These are phyloP conservation scores for Gryganskiella cystojenkinii DNA, from an alignment of 192 early-diverging fungal species.

Conservation along the genomic window DNA sequence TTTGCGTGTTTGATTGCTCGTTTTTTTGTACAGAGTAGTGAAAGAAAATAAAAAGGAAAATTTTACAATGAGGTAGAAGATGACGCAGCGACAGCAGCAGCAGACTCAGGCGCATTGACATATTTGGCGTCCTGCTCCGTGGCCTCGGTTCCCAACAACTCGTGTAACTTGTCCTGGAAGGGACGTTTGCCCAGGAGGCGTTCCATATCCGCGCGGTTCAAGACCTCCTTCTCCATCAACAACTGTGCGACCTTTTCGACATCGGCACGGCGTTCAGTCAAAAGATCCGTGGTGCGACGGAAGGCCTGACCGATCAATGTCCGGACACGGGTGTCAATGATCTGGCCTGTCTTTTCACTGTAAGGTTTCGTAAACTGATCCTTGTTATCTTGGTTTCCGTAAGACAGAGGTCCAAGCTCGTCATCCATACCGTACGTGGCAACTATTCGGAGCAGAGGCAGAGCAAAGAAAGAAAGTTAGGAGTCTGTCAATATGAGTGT, in stretches of 20 bases:
- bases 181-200: constrained; percentile 86
- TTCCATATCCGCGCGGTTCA: constrained; percentile 97
- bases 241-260: constrained; percentile 94
- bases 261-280: constrained; percentile 85
- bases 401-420: constrained; percentile 89
- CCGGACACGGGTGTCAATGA: constrained; percentile 97
- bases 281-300: constrained; percentile 81
- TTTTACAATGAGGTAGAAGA: constrained; percentile 22
- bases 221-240: constrained; percentile 96
- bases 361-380: constrained; percentile 94
- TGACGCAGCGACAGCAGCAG: background rate
- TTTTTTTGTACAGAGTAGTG: no score
- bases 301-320: constrained; percentile 85
- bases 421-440: constrained; percentile 95
- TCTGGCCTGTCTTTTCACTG: constrained; percentile 90
- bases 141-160: constrained; percentile 40
- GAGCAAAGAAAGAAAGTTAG: background rate
- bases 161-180: constrained; percentile 72
- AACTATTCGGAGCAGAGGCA: constrained; percentile 51
- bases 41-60: no score
- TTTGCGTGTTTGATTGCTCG: no score
- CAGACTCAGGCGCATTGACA: background rate
- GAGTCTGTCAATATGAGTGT: no score
- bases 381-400: constrained; percentile 71
- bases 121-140: constrained; percentile 44